Evolutionary conservation across 148 eudicot species (phyloP).

Genomic region (Silene conica): DNA sequence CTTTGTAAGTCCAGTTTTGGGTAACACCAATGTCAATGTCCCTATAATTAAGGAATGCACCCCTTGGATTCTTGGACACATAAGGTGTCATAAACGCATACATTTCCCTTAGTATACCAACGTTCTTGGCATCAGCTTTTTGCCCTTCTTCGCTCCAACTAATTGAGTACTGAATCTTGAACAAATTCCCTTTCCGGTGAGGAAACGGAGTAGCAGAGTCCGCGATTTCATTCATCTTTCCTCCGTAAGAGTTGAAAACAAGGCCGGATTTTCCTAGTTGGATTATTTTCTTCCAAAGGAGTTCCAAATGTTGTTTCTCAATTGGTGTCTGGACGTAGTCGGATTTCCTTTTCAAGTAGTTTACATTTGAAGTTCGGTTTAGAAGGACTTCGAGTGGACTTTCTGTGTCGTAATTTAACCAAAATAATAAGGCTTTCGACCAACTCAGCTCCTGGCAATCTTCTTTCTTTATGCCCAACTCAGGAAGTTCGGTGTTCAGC

Average conservation of each 20-base stretch:
- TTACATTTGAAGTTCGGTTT: slow-evolving; percentile 6
- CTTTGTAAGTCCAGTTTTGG: slow-evolving; percentile 25
- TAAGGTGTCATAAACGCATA: slow-evolving; percentile 33
- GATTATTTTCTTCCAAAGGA: slow-evolving; percentile 26
- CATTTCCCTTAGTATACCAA: slow-evolving; percentile 12
- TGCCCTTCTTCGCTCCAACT: slow-evolving; percentile 27
- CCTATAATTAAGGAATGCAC: slow-evolving; percentile 33
- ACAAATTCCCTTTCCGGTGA: slow-evolving; percentile 27
- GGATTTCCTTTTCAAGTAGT: slow-evolving; percentile 28
- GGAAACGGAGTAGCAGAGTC: slow-evolving; percentile 31
- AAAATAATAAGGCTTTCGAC: slow-evolving; percentile 26
- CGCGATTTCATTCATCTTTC: slow-evolving; percentile 23
- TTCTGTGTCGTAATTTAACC: slow-evolving; percentile 8
- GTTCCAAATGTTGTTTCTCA: slow-evolving; percentile 14
- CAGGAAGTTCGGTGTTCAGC: slow-evolving; percentile 38
- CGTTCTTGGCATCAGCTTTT: slow-evolving; percentile 6
- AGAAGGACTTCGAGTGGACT: slow-evolving; percentile 22
- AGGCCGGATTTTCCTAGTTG: slow-evolving; percentile 24
- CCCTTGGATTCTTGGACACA: slow-evolving; percentile 30
- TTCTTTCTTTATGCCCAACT: slow-evolving; percentile 31
- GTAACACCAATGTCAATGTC: slow-evolving; percentile 35
- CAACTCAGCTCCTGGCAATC: slow-evolving; percentile 51
- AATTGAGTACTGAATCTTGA: slow-evolving; percentile 30
- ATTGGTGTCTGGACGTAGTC: slow-evolving; percentile 26
- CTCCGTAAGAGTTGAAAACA: slow-evolving; percentile 33